Evolutionary conservation across 23 red algal genomes (phyloP), one percentile per base, ranked within the genome.

Genomic region (Gracilaria domingensis): DNA sequence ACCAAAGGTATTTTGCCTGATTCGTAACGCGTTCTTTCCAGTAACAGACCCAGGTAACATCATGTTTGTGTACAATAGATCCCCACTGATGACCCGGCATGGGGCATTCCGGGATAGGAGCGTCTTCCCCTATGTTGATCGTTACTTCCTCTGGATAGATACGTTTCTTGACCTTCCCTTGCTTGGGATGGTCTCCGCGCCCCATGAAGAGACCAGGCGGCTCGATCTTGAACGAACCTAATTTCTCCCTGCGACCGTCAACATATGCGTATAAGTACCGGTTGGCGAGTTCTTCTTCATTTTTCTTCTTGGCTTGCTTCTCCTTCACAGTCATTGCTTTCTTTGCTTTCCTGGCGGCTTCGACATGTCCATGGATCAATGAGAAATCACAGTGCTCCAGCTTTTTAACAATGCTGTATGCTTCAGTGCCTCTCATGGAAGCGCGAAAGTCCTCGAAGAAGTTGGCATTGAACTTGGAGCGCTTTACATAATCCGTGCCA

Each of bases 61-160:
- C 87, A 40, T 87, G 80, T 40, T 99, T 96, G 86, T 99, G 97
- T 25, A 96, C 67, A 54, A 99, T 93, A 37, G 86, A 38, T 20
- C 97, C 97, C 97, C 97, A 99, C 17, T 85, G 64, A 83, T 99
- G 97, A 33, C 94, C 97, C 8, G 88, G 80, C 36, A 96, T 69
- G 9, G 97, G 97, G 81, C 93, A 98, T 62, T 79, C 81, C 44
- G 97, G 97, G 56, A 99, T 86, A 60, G 91, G 85, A 30, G 88
- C 93, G 36, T 94, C 87, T 51, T 79, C 75, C 34, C 97, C 97
- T 59, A 99, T 71, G 33, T 99, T 99, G 20, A 99, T 91, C 18
- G 97, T 96, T 26, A 99, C 83, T 86, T 99, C 97, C 70, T 99
- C 97, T 24, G 97, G 97, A 75, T 90, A 87, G 33, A 99, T 99